Evolutionary conservation across 495 filamentous ascomycete genomes (phyloP).

Genomic region (Lasiosphaeria miniovina): DNA sequence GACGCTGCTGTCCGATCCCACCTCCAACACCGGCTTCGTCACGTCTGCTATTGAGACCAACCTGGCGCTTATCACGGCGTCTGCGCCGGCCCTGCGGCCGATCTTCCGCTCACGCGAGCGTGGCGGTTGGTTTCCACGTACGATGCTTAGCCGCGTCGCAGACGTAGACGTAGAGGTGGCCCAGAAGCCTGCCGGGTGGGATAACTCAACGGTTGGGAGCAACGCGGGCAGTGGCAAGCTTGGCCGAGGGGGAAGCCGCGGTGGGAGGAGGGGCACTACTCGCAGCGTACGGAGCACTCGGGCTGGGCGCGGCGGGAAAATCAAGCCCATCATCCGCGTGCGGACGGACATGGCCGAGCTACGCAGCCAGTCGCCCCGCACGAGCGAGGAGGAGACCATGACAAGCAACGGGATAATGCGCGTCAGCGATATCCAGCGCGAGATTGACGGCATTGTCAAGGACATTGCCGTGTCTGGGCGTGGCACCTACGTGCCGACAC

Average conservation of each 20-base stretch:
- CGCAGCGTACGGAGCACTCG: slow-evolving; percentile 11
- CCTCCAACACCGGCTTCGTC: slow-evolving; percentile 45
- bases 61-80: slow-evolving; percentile 53
- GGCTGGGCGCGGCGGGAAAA: slow-evolving; percentile 17
- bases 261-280: slow-evolving; percentile 14
- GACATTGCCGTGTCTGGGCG: slow-evolving; percentile 26
- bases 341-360: slow-evolving; percentile 33
- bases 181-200: slow-evolving; percentile 25
- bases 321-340: slow-evolving; percentile 28
- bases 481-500: slow-evolving; percentile 19
- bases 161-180: slow-evolving; percentile 22
- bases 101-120: slow-evolving; percentile 34
- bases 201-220: slow-evolving; percentile 2
- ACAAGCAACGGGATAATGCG: slow-evolving; percentile 44
- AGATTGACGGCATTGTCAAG: slow-evolving; percentile 33
- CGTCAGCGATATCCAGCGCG: slow-evolving; percentile 38
- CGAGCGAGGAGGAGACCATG: slow-evolving; percentile 45
- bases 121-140: slow-evolving; percentile 39
- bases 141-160: slow-evolving; percentile 13
- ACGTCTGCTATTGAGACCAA: slow-evolving; percentile 54
- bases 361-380: slow-evolving; percentile 34
- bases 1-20: slow-evolving; percentile 27
- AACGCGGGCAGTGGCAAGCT: slow-evolving; percentile 10
- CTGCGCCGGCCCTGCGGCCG: slow-evolving; percentile 40
- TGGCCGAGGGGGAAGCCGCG: slow-evolving; percentile 23